Base-by-base conservation (phyloP, 2,329 filamentous ascomycete species). In the Xylogone sp. region DNA sequence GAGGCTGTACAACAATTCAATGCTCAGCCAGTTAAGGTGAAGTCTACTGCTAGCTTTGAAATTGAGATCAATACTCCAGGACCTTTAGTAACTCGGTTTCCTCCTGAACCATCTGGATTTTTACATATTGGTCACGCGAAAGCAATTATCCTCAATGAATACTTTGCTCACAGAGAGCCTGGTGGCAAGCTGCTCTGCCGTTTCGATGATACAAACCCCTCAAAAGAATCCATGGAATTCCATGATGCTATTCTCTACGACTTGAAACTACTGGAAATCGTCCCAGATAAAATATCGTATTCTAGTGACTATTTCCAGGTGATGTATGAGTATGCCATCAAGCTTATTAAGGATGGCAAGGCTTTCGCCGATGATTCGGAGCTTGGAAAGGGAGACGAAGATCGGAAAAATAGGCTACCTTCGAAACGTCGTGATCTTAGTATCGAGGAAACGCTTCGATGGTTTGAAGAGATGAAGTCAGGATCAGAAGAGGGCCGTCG, bases 281-380 rank as follows among this genome's bases (percentile, higher is more conserved):
- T 87, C 72, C 88, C 91, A 13, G 92, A 96, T 68, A 79, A 79
- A 55, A 77, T 90, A 54, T 88, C 88, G 9, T 93, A 93, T 75
- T 96, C 92, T 3, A 94, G 88, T 62, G 91, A 97, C 75, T 96
- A 96, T 77, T 97, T 97, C 69, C 83, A 96, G 62, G 80, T 93
- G 69, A 81, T 97, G 10, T 93, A 96, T 71, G 86, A 95, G 42
- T 86, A 86, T 68, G 88, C 86, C 65, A 75, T 94, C 59, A 79
- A 84, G 64, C 83, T 96, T 65, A 91, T 97, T 71, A 86, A 86
- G 65, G 81, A 86, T 55, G 92, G 91, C 6, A 81, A 89, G 55
- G 92, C 92, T 3, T 97, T 96, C 61, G 90, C 92, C 49, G 93
- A 97, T 65, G 90, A 97, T 63, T 96, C 93, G 1, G 82, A 90